Evolutionary conservation across 2,329 filamentous ascomycete genomes (phyloP).

Genomic region (Fusarium devonianum): DNA sequence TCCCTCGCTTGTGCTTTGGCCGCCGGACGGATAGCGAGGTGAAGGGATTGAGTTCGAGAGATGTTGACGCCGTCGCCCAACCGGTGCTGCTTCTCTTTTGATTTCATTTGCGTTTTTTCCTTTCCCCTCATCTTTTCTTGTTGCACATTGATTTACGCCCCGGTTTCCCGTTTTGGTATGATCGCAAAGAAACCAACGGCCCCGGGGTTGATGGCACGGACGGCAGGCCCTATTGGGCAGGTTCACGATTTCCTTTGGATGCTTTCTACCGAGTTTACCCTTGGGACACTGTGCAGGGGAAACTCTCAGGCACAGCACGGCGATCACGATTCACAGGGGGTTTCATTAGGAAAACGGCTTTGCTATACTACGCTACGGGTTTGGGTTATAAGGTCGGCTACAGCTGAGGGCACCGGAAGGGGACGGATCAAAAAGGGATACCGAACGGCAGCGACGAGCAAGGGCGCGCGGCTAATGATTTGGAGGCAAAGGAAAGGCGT

Average conservation of each 20-base stretch:
- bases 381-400: constrained; percentile 27
- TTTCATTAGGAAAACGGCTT: constrained; percentile 29
- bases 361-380: constrained; percentile 23
- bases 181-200: constrained; percentile 17
- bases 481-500: constrained; percentile 37
- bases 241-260: constrained; percentile 38
- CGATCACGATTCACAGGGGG: constrained; percentile 36
- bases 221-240: constrained; percentile 28
- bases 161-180: constrained; percentile 11
- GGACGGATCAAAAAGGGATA: constrained; percentile 22
- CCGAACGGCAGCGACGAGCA: constrained; percentile 12
- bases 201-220: constrained; percentile 23
- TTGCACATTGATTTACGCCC: constrained; percentile 17
- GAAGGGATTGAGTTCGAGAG: constrained; percentile 24
- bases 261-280: constrained; percentile 15
- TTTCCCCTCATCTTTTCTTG: constrained; percentile 19
- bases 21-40: constrained; percentile 22
- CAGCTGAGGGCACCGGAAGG: constrained; percentile 19
- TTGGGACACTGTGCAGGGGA: constrained; percentile 22
- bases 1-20: constrained; percentile 17
- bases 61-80: constrained; percentile 1
- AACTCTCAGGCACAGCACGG: constrained; percentile 23
- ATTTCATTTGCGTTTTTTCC: constrained; percentile 5
- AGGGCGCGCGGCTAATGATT: constrained; percentile 38
- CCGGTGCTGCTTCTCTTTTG: constrained; percentile 7